Conservation (phyloP, 2,329 filamentous ascomycete species). For the Zasmidium citrigriseum region DNA sequence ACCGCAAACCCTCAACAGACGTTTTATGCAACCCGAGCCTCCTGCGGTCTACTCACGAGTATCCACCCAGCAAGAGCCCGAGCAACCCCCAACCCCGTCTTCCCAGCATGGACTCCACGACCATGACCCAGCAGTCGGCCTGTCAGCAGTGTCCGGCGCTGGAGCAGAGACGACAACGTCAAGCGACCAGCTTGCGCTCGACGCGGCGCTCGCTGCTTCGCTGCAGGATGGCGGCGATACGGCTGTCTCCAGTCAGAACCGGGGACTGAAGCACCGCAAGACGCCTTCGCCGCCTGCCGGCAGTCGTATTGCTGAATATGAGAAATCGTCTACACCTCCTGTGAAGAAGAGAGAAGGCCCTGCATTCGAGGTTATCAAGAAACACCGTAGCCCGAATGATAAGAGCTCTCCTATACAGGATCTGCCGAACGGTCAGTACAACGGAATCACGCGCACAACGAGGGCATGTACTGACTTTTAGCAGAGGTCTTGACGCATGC, state of each 20-base stretch:
- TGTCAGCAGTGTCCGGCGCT: conserved; percentile 40
- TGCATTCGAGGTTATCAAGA: conserved; percentile 56
- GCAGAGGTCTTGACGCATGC: conserved; percentile 90
- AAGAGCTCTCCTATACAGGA: conserved; percentile 53
- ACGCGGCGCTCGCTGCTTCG: conserved; percentile 31
- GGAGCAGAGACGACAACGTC: conserved; percentile 24
- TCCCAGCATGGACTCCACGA: conserved; percentile 62
- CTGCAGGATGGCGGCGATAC: conserved; percentile 21
- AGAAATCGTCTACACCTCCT: conserved; percentile 44
- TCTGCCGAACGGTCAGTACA: conserved; percentile 77
- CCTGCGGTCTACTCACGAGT: conserved; percentile 43
- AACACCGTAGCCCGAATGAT: conserved; percentile 44
- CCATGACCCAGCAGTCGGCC: conserved; percentile 48
- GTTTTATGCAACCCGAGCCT: conserved; percentile 67
- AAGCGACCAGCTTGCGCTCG: conserved; percentile 27
- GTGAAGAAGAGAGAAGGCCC: conserved; percentile 46
- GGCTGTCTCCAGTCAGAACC: conserved; percentile 9
- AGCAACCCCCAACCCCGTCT: conserved; percentile 37
- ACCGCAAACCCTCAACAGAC: conserved; percentile 36
- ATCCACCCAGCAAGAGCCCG: conserved; percentile 47
- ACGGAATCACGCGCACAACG: not conserved
- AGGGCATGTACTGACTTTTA: conserved; percentile 18
- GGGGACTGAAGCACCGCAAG: conserved; percentile 30
- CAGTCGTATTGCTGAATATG: conserved; percentile 58
- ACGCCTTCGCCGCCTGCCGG: conserved; percentile 43